Evolutionary conservation across 306 rosid genomes (phyloP), one percentile per base, ranked within the genome.

Genomic region (Castanopsis chinensis): DNA sequence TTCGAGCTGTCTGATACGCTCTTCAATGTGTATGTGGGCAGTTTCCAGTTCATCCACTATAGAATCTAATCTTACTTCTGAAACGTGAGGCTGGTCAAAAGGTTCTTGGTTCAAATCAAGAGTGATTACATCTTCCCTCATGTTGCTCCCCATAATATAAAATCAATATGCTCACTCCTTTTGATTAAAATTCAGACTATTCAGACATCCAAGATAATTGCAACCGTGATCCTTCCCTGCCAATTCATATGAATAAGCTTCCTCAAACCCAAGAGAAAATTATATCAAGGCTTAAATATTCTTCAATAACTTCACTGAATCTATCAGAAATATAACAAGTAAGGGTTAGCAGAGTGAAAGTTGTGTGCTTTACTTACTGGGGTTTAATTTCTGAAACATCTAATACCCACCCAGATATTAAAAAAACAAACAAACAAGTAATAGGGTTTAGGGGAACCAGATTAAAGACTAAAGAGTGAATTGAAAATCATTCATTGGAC

Each of bases 71-170:
- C 83, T 85, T 70, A 53, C 4, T n/a, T 28, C 83, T 8, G 97
- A 77, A 78, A 76, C 63, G 81, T 52, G 84, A 52, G 80, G 78
- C 27, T 77, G 85, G 56, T 79, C 85, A 71, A 56, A 69, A 78
- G 89, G 92, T 57, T 84, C 83, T 57, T 78, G 83, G 84, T 90
- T 87, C 81, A 88, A 83, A 82, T 90, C 92, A 69, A 88, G 84
- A 68, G 78, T 84, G 92, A 88, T 87, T 65, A 58, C 72, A 79
- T 76, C 83, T 69, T 80, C 80, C 74, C 76, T 65, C 79, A 76
- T 71, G 60, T 79, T 79, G 71, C 57, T 76, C 65, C 69, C 87
- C 87, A 78, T 83, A 18, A 15, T 69, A 51, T 9, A 45, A 35
- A 57, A 80, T 83, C 79, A 78, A 86, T 68, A 21, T 59, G 54